Evolutionary conservation across 441 rosid species (phyloP), one percentile per base, ranked within the genome.

Genomic region (Gossypium trilobum): DNA sequence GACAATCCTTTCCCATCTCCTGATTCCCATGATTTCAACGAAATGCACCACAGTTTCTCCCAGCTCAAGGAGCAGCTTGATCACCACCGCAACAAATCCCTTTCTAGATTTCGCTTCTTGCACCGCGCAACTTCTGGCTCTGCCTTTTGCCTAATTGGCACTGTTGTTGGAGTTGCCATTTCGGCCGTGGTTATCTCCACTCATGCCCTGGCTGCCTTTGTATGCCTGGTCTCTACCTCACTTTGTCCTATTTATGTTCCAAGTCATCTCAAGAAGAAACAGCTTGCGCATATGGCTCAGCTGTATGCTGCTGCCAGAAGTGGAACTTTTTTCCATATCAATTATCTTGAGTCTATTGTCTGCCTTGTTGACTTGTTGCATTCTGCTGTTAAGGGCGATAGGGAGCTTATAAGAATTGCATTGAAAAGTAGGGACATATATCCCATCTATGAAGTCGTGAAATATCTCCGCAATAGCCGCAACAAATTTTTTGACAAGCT

Each of bases 1-100:
- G 86, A 77, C 7, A 91, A 87, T 77, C 96, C 96, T 59, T 89
- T 91, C 70, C 86, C 95, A 14, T 78, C 75, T 59, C 79, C 88
- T 5, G 87, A 82, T 19, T 80, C 88, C 52, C 75, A 78, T 22
- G 70, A 78, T 81, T 85, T 93, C 78, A 76, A 70, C 8, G 87
- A 81, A 16, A 83, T 88, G 77, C 86, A 80, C 0, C 25, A 68
- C 20, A 83, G 87, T 83, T 90, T 85, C 71, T 84, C 86, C 1
- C 79, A 83, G 75, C 88, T 93, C 2, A 82, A 78, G 80, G 77
- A 78, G 59, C 87, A 87, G 58, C 81, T 93, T 10, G 87, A 84
- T 51, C 73, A 36, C 56, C 78, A 83, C 5, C 86, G 85, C 75
- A 74, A 14, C 25, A 88, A 88, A 79, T 90, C 95, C 19, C 80